Conservation (phyloP, 1,139 yeast species). For the Saccharomyces hybrid region DNA sequence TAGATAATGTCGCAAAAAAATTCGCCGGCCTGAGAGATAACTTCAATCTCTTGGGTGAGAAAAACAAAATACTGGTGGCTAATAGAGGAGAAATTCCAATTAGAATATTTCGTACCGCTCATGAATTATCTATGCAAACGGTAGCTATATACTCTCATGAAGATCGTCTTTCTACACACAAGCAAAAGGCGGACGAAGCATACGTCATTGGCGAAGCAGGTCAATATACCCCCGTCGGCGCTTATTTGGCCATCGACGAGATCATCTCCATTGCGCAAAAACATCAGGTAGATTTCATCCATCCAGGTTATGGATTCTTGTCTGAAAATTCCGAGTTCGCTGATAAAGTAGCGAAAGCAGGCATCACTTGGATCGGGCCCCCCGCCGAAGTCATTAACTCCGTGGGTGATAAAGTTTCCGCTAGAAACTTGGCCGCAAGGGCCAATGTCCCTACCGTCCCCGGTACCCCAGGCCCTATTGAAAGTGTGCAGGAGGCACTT, state of each 20-base stretch:
- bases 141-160: slow-evolving; percentile 96
- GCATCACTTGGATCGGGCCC: too few species aligned
- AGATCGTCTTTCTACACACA: slow-evolving; percentile 88
- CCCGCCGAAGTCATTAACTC: too few species aligned
- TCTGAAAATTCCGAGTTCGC: slow-evolving; percentile 97
- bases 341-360: slow-evolving; percentile 76
- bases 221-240: slow-evolving; percentile 88
- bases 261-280: slow-evolving; percentile 80
- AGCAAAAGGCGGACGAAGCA: slow-evolving; percentile 85
- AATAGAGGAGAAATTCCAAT: slow-evolving; percentile 91
- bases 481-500: too few species aligned
- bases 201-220: slow-evolving; percentile 87
- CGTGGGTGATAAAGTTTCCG: too few species aligned
- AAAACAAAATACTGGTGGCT: slow-evolving; percentile 75
- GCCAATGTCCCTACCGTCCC: too few species aligned
- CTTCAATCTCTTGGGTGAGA: slow-evolving; percentile 36
- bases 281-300: slow-evolving; percentile 90
- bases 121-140: slow-evolving; percentile 92
- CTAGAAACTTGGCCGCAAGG: too few species aligned
- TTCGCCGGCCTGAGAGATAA: slow-evolving; percentile 41
- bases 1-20: too few species aligned
- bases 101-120: slow-evolving; percentile 90
- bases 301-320: slow-evolving; percentile 95
- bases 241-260: slow-evolving; percentile 91
- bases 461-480: too few species aligned